Evolutionary conservation across 2,329 filamentous ascomycete species (phyloP), one percentile per base, ranked within the genome.

Genomic region (Colletotrichum liaoningense): DNA sequence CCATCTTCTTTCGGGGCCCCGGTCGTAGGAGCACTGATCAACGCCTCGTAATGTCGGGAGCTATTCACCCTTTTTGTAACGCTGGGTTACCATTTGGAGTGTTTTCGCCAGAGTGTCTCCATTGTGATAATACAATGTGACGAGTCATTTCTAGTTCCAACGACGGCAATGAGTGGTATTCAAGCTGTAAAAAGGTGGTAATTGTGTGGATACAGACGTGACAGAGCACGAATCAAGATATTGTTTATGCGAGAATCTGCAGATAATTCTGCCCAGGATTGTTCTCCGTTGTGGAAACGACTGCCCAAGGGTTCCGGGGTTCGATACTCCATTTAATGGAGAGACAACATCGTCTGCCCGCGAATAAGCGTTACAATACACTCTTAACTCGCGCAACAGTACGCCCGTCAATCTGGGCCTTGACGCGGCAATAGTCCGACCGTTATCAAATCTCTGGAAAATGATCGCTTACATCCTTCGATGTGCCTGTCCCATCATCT

Each of bases 71-170:
- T 12, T 9, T 16, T 19, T 33, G 16, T 19, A 42, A 33, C 8
- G 3, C 24, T 33, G 28, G 30, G 6, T 30, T n/a, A 49, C 8
- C 26, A 24, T 35, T 24, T 52, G 16, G 3, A 24, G 42, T n/a
- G 42, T n/a, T n/a, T 12, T 49, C 24, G 57, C 49, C 35, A 60
- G 22, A 46, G 24, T 26, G 28, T 12, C 28, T 35, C 38, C 55
- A 28, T 4, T n/a, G 24, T 28, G 5, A 35, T 38, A 28, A 33
- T 14, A 9, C 67, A 57, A 49, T 49, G 33, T 16, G 19, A 57
- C 58, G 67, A 69, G 67, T 69, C 58, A 69, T 24, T 33, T 33
- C 26, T 19, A 19, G 28, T 33, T 52, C 12, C 62, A 30, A 59
- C 35, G 30, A 66, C 19, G 54, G 49, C 26, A 54, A 30, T 59